phyloP scores from a whole-genome alignment of 805 yeast genomes.

The Metschnikowia peoriensis region DNA sequence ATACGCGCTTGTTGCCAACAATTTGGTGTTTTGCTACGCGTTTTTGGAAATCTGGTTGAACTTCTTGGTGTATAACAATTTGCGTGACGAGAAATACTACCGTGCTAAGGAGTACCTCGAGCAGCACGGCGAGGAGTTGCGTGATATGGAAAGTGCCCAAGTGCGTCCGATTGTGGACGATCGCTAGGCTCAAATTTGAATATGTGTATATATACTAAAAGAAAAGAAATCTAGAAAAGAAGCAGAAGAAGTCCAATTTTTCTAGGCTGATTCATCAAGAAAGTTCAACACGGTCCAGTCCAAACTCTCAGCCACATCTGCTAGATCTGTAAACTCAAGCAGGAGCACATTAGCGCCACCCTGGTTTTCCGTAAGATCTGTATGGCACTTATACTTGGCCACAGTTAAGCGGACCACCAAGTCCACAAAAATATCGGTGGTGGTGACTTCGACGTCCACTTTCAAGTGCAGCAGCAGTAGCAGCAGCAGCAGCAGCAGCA shows the following conservation, averaged over 20 bases:
- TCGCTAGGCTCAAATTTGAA: neutral
- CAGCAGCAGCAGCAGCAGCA: neutral
- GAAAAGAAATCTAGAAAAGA: neutral
- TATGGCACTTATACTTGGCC: conserved; percentile 26
- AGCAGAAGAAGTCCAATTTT: neutral
- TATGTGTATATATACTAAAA: neutral
- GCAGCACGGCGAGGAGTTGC: conserved; percentile 37
- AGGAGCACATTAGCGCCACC: conserved; percentile 42
- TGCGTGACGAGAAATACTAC: conserved; percentile 61
- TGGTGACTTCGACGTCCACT: conserved; percentile 30
- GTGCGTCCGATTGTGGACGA: conserved; percentile 31
- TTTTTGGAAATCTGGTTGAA: conserved; percentile 72
- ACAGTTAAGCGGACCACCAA: conserved; percentile 36
- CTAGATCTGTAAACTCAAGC: conserved; percentile 48
- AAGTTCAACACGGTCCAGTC: conserved; percentile 50
- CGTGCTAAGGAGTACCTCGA: conserved; percentile 43
- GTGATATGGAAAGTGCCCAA: conserved; percentile 27
- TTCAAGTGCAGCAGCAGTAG: conserved; percentile 19
- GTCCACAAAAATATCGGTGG: conserved; percentile 43
- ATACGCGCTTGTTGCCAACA: conserved; percentile 54
- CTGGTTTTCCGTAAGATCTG: conserved; percentile 27
- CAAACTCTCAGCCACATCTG: conserved; percentile 54
- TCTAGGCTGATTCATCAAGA: conserved; percentile 14
- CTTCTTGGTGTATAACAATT: conserved; percentile 56
- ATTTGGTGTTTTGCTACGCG: conserved; percentile 55